phyloP scores from a whole-genome alignment of 495 filamentous ascomycete species.

The Daldinia caldariorum region DNA sequence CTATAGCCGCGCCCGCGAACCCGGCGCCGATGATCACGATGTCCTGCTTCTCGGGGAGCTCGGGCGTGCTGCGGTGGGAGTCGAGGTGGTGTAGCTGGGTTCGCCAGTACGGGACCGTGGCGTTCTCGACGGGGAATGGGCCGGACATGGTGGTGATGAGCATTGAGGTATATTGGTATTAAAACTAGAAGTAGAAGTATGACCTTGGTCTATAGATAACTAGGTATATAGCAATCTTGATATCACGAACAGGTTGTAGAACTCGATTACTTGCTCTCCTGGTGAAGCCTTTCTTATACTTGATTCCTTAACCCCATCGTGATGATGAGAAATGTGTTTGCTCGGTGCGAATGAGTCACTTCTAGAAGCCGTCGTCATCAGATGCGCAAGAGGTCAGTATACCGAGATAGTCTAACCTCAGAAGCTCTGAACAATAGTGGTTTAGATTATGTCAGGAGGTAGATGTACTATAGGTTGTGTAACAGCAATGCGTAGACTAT shows the following conservation, averaged over 20 bases:
- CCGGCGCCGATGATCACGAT: slow-evolving; percentile 54
- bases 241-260: neutral
- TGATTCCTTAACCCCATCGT: neutral
- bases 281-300: slow-evolving; percentile 9
- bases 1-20: slow-evolving; percentile 45
- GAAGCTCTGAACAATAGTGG: neutral
- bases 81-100: slow-evolving; percentile 52
- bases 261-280: neutral
- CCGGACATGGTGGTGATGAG: slow-evolving; percentile 22
- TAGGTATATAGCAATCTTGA: neutral
- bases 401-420: neutral
- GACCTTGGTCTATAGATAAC: slow-evolving; percentile 4
- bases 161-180: slow-evolving; percentile 5
- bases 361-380: slow-evolving; percentile 31
- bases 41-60: slow-evolving; percentile 48
- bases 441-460: neutral
- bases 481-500: slow-evolving; percentile 12
- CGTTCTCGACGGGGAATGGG: slow-evolving; percentile 45
- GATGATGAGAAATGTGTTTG: neutral
- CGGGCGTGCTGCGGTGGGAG: slow-evolving; percentile 48
- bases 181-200: slow-evolving; percentile 24
- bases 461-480: neutral
- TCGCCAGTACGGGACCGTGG: slow-evolving; percentile 53
- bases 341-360: slow-evolving; percentile 17
- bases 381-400: slow-evolving; percentile 14